Base-by-base conservation (phyloP, 495 filamentous ascomycete species). In the Penicillium ucsense region DNA sequence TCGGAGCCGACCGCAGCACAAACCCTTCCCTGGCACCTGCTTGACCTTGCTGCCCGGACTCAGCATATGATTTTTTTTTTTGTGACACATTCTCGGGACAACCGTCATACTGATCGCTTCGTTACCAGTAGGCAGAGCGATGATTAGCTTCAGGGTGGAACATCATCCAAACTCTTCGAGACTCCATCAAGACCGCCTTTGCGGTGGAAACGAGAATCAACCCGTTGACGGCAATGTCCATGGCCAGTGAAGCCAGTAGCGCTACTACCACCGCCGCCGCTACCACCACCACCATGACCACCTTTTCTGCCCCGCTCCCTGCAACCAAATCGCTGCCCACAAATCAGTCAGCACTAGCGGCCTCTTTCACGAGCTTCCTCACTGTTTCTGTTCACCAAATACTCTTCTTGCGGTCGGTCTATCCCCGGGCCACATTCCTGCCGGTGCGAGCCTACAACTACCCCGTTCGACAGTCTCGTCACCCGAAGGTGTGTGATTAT, bases 301-400 rank as follows among this genome's bases (percentile, higher is more conserved):
- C 70, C 36, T 65, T 71, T 50, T 65, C 70, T 55, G 60, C 68
- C 41, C 68, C 70, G 47, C 57, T 71, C 56, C 64, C 66, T 52
- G 65, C 66, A 56, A 62, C 70, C 53, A 64, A 57, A 59, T 61
- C 64, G 56, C 53, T 70, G 55, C 70, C 68, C 45, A 68, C 63
- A 53, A 71, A 70, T 34, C 67, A 72, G 55, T 66, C 68, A 55
- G 67, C 68, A 42, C 59, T 74, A 57, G 67, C 70, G 46, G 68
- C 70, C 43, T 71, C 70, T 34, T 74, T 74, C 56, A 74, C 70
- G 54, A 73, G 80, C 62, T 96, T 97, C 71, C 83, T 98, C 39
- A 87, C 80, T 47, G 82, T 92, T 37, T 83, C 86, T 53, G 86
- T 91, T 60, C 92, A 98, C 72, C 92, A 91, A 56, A 87, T 97